Evolutionary conservation across 2,329 filamentous ascomycete genomes (phyloP), one percentile per base, ranked within the genome.

Genomic region (Sordariomycetes sp.): DNA sequence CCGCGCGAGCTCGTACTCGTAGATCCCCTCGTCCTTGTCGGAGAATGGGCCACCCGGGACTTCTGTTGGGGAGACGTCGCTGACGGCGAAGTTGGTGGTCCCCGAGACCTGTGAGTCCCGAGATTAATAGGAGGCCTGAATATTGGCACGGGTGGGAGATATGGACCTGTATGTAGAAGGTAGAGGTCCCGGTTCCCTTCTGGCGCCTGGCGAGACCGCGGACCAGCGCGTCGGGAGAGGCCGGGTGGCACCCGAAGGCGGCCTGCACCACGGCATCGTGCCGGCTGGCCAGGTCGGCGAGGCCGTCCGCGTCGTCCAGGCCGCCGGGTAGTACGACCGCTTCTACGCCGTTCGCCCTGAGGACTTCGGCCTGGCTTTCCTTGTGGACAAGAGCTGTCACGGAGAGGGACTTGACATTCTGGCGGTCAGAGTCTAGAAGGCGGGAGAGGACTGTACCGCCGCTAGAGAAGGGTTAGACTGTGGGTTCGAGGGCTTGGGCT

Each of bases 11-110:
- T 74, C 69, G 55, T 71, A 72, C 7, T 59, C 66, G 59, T 74
- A 78, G 32, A 79, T 54, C 18, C 53, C 65, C 54, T 76, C 68
- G 16, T 74, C 70, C 20, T 68, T 63, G 61, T 78, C 74, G 55
- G 71, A 70, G 60, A 76, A 72, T 53, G 66, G 61, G 32, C 16
- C 14, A 16, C 66, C 65, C 5, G 55, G 43, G 6, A 46, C 35
- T 0, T 62, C 59, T 50, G 72, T 46, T 11, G 65, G 62, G 0
- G 68, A 68, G 24, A 75, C 62, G 0, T 73, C 72, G 46, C 65
- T 67, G 62, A 76, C 74, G 3, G 66, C 68, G 1, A 79, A 55
- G 55, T 74, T 75, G 6, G 74, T 75, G 1, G 68, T 67, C 7
- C 75, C 74, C 1, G 71, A 72, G 0, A 68, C 71, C 64, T 69